These are phyloP conservation scores for Monosporozyma unispora DNA, from an alignment of 805 yeast species.

Conservation along the genomic window DNA sequence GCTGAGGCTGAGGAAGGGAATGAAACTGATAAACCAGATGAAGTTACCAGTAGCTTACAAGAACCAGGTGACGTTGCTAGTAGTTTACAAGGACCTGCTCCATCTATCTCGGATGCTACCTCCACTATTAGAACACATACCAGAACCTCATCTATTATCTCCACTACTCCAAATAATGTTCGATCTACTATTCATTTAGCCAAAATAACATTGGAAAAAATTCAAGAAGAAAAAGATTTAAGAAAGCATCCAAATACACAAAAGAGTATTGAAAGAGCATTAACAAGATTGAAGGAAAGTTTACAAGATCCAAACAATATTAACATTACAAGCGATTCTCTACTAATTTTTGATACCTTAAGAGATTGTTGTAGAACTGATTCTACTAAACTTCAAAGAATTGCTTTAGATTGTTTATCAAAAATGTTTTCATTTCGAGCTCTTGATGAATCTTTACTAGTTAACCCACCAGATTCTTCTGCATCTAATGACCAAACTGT, in stretches of 20 bases:
- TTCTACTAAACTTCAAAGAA: constrained; percentile 53
- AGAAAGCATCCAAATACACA: constrained; percentile 36
- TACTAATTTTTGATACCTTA: constrained; percentile 67
- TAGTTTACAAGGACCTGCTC: not conserved
- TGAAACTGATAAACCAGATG: constrained; percentile 10
- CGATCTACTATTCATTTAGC: constrained; percentile 35
- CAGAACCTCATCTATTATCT: constrained; percentile 8
- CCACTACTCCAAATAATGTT: constrained; percentile 16
- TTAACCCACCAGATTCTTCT: constrained; percentile 36
- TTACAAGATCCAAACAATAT: constrained; percentile 19
- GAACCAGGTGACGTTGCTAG: not conserved
- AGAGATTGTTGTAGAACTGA: constrained; percentile 64
- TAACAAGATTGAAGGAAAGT: constrained; percentile 22
- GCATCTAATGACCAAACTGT: constrained; percentile 26
- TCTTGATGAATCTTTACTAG: constrained; percentile 52
- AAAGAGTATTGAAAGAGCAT: constrained; percentile 27
- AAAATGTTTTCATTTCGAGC: constrained; percentile 77
- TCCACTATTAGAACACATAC: constrained; percentile 4
- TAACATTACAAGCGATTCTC: constrained; percentile 34
- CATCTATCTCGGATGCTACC: not conserved
- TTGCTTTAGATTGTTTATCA: constrained; percentile 77
- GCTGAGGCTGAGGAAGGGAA: constrained; percentile 9
- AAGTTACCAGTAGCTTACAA: not conserved
- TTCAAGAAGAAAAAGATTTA: constrained; percentile 53
- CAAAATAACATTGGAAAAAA: constrained; percentile 48